phyloP scores from a whole-genome alignment of 1,284 basidiomycete genomes.

The Porodaedalea pini region DNA sequence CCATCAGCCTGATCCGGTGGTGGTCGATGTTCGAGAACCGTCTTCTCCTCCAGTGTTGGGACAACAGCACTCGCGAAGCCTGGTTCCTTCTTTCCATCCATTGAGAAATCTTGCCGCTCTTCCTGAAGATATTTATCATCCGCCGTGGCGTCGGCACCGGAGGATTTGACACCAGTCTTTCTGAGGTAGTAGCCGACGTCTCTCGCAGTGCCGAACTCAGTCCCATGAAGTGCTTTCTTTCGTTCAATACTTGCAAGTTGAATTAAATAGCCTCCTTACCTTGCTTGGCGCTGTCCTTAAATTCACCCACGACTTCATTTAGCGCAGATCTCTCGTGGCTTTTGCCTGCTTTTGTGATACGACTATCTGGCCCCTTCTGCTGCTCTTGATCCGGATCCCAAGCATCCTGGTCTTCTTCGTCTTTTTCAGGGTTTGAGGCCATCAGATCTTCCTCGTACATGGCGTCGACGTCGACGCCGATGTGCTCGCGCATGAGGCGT shows the following conservation, averaged over 20 bases:
- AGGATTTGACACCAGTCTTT: slow-evolving; percentile 43
- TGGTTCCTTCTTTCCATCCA: slow-evolving; percentile 47
- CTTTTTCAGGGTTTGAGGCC: slow-evolving; percentile 50
- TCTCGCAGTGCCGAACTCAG: slow-evolving; percentile 38
- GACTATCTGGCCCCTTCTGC: slow-evolving; percentile 40
- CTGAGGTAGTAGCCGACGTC: slow-evolving; percentile 36
- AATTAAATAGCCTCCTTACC: slow-evolving; percentile 35
- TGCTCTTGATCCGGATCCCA: slow-evolving; percentile 87
- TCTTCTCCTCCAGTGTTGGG: slow-evolving; percentile 72
- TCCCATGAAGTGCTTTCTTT: slow-evolving; percentile 40
- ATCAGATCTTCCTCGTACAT: slow-evolving; percentile 77
- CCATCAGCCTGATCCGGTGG: slow-evolving; percentile 32
- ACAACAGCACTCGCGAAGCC: slow-evolving; percentile 66
- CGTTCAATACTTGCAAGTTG: slow-evolving; percentile 10
- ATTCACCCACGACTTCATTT: slow-evolving; percentile 37
- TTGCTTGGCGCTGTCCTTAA: slow-evolving; percentile 43
- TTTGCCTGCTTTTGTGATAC: slow-evolving; percentile 39
- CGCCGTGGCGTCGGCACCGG: slow-evolving; percentile 34
- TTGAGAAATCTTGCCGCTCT: slow-evolving; percentile 53
- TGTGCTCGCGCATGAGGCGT: slow-evolving; percentile 94
- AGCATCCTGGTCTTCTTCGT: slow-evolving; percentile 51
- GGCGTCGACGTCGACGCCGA: slow-evolving; percentile 92
- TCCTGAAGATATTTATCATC: slow-evolving; percentile 42
- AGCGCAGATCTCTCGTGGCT: slow-evolving; percentile 35
- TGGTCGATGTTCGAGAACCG: slow-evolving; percentile 42